Conservation (phyloP, 352 stramenopile species). For the Globisporangium iwayamae region DNA sequence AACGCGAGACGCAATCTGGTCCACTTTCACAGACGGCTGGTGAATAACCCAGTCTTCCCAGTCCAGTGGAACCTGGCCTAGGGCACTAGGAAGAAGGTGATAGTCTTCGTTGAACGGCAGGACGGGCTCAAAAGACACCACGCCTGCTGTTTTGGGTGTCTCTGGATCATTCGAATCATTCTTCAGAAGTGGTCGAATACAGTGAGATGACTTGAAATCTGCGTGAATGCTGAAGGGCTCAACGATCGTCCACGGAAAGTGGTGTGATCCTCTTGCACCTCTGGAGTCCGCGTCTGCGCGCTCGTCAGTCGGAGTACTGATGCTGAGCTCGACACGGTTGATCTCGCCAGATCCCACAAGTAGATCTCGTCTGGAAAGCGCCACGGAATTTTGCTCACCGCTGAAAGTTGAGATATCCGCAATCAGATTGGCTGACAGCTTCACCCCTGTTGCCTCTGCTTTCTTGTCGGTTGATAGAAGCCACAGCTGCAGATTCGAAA, state of each 20-base stretch:
- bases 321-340: conserved; percentile 34
- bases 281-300: conserved; percentile 4
- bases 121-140: background rate
- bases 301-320: conserved; percentile 25
- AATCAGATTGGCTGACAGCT: conserved; percentile 34
- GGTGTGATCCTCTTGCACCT: conserved; percentile 12
- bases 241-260: conserved; percentile 41
- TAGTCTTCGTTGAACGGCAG: conserved; percentile 2
- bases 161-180: background rate
- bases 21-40: conserved; percentile 38
- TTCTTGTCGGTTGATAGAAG: conserved; percentile 62
- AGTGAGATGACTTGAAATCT: conserved; percentile 13
- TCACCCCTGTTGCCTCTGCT: conserved; percentile 45
- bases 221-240: conserved; percentile 43
- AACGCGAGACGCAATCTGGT: conserved; percentile 50
- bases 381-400: background rate
- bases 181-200: background rate
- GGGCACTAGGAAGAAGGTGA: conserved; percentile 12
- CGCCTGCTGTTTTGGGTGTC: background rate
- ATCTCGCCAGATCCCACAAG: conserved; percentile 27
- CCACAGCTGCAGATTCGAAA: conserved; percentile 62
- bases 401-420: conserved; percentile 10
- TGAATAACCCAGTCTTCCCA: conserved; percentile 53
- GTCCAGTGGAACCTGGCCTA: conserved; percentile 25
- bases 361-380: conserved; percentile 6